Conservation (phyloP, 371 early-diverging fungal genomes). For the Rhizomucor pusillus region DNA sequence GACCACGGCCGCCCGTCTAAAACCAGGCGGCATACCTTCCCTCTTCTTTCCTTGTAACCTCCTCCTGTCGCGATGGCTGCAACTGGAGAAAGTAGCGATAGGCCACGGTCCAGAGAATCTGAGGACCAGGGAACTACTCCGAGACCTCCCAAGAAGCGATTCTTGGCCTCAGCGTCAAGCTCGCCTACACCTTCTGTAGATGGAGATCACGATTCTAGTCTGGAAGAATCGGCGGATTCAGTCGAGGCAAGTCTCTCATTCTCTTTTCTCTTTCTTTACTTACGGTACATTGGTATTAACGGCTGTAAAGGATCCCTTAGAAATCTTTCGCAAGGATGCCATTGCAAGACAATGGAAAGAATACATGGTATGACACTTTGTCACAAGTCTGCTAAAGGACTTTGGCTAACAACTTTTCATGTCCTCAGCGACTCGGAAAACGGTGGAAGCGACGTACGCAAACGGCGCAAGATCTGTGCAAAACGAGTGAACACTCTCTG, state of each 20-base stretch:
- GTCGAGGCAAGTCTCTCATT: conserved; percentile 12
- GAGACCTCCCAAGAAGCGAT: conserved; percentile 21
- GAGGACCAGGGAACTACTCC: conserved; percentile 16
- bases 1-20: too few relatives aligned
- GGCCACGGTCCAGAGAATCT: conserved; percentile 4
- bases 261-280: background rate
- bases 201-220: conserved; percentile 9
- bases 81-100: conserved; percentile 13
- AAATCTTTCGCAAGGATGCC: conserved; percentile 19
- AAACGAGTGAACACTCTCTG: conserved; percentile 6
- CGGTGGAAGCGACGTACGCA: conserved; percentile 11
- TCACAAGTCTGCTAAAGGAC: background rate
- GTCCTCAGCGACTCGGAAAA: conserved; percentile 11
- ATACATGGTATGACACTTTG: conserved; percentile 13
- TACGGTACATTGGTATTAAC: background rate
- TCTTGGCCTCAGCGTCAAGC: conserved; percentile 14
- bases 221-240: conserved; percentile 15
- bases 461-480: conserved; percentile 4
- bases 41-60: too few relatives aligned
- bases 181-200: conserved; percentile 17
- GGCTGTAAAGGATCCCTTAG: conserved; percentile 15
- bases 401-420: background rate
- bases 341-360: conserved; percentile 25
- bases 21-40: too few relatives aligned
- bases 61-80: conserved; percentile 9